phyloP scores from a whole-genome alignment of 768 basidiomycete species.

The Austroboletus festivus region DNA sequence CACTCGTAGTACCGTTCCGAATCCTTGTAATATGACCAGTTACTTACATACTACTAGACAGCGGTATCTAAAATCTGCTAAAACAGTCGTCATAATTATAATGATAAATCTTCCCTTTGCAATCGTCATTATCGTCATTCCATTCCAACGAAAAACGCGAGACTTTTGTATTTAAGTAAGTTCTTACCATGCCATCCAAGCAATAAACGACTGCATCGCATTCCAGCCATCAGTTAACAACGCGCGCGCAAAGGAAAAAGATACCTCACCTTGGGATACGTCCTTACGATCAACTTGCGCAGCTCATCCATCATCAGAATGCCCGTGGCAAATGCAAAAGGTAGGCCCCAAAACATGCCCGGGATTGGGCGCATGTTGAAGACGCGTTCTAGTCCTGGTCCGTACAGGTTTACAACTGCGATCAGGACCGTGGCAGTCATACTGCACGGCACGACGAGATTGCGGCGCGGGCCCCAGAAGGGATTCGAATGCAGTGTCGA shows the following conservation, averaged over 20 bases:
- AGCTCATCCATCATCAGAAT: constrained; percentile 44
- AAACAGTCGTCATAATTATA: too few relatives aligned
- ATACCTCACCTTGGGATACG: constrained; percentile 39
- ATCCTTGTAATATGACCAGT: too few relatives aligned
- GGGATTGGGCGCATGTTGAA: constrained; percentile 41
- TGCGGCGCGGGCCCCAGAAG: constrained; percentile 39
- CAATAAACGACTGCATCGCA: constrained; percentile 20
- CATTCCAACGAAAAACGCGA: too few relatives aligned
- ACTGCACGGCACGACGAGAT: constrained; percentile 30
- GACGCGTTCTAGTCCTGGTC: constrained; percentile 26
- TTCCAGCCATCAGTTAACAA: background rate
- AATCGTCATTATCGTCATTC: too few relatives aligned
- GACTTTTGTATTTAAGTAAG: too few relatives aligned
- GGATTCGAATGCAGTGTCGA: constrained; percentile 27
- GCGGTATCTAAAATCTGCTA: too few relatives aligned
- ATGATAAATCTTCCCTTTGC: too few relatives aligned
- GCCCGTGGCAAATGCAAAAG: constrained; percentile 40
- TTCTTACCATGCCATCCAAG: constrained; percentile 26
- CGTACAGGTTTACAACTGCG: constrained; percentile 36
- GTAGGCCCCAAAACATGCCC: constrained; percentile 44
- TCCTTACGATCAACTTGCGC: constrained; percentile 43
- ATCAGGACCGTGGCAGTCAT: constrained; percentile 33
- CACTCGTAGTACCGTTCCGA: too few relatives aligned
- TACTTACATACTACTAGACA: too few relatives aligned
- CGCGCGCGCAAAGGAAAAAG: too few relatives aligned